Percentiles rank a stretch among this genome's conserved stretches.
Conservation (phyloP, 129 eudicot genomes). For the Gnaphalium uliginosum region DNA sequence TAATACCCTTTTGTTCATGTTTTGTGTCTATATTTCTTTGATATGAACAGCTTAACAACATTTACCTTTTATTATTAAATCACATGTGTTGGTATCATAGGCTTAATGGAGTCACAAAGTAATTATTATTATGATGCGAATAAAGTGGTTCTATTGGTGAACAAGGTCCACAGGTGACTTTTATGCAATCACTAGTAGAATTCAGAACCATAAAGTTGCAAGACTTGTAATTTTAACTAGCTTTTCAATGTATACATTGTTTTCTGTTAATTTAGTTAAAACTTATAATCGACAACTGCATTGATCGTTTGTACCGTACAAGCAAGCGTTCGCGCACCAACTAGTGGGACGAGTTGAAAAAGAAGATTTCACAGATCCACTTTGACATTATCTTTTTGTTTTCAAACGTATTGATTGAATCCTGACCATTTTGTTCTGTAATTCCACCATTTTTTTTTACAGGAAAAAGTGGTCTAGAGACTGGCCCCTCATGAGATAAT, state of each 20-base stretch:
- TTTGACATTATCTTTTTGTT: constrained; percentile 41
- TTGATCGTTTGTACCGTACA: constrained; percentile 15
- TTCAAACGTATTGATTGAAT: constrained; percentile 38
- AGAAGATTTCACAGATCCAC: constrained; percentile 36
- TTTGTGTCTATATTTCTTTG: neutral
- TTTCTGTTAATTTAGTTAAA: constrained; percentile 1
- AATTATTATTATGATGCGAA: constrained; percentile 29
- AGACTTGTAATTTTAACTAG: neutral
- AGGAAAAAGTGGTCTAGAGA: constrained; percentile 20
- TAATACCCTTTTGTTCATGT: neutral
- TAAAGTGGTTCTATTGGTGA: constrained; percentile 38
- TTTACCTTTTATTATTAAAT: constrained; percentile 5
- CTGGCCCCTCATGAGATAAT: constrained; percentile 34
- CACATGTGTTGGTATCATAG: constrained; percentile 6
- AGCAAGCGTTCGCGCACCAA: constrained; percentile 20
- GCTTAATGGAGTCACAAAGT: constrained; percentile 5
- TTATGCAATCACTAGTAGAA: constrained; percentile 38
- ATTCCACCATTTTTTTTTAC: constrained; percentile 32
- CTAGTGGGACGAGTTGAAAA: constrained; percentile 33
- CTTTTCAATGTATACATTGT: neutral
- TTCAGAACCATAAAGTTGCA: constrained; percentile 26
- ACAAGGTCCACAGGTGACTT: constrained; percentile 43
- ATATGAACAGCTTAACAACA: constrained; percentile 14
- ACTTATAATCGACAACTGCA: constrained; percentile 11
- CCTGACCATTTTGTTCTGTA: constrained; percentile 37